Base-by-base conservation (phyloP, 1,139 yeast species). In the Saccharomyces hybrid region DNA sequence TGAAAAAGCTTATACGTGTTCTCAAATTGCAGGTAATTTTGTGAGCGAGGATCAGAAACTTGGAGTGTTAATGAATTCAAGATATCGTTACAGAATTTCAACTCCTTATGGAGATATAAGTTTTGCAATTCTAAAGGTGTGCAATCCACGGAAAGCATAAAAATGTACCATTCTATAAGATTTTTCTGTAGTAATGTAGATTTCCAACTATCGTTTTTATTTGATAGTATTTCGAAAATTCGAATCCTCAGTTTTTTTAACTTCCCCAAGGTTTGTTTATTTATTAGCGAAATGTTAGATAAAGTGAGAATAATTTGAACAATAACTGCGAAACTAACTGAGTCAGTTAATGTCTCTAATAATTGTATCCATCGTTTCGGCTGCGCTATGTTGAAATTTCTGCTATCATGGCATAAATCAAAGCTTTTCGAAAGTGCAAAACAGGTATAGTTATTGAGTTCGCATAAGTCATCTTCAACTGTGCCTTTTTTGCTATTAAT, bases 21-120 rank as follows among this genome's bases (percentile, higher is more conserved):
- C 38, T 66, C 67, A 47, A 65, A 61, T 41, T 58, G 59, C 44
- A 65, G 51, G 53, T 54, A 61, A 32, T 56, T 61, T 52, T 62
- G 67, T 9, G 60, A 54, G 23, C 56, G 30, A 20, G 57, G 57
- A 41, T 63, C 61, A 2, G 57, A 53, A 9, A 62, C 32, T 28
- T 58, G 56, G 4, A 52, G 54, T n/a, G 60, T 58, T n/a, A 64
- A 46, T 1, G 57, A 44, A 28, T 61, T 55, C 5, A 64, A 34
- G 23, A 63, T 52, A n/a, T 55, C 44, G 20, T 53, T 52, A 14
- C 56, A 50, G 9, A 52, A 47, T 23, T 48, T 49, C 4, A 47
- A 47, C 9, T 56, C 51, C 25, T 59, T 54, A 25, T 57, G 54
- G 6, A 42, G 46, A 52, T 59, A 61, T 2, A 64, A 49, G 14